Evolutionary conservation across 805 yeast species (phyloP), one percentile per base, ranked within the genome.

Genomic region (Teunomyces tritomae): DNA sequence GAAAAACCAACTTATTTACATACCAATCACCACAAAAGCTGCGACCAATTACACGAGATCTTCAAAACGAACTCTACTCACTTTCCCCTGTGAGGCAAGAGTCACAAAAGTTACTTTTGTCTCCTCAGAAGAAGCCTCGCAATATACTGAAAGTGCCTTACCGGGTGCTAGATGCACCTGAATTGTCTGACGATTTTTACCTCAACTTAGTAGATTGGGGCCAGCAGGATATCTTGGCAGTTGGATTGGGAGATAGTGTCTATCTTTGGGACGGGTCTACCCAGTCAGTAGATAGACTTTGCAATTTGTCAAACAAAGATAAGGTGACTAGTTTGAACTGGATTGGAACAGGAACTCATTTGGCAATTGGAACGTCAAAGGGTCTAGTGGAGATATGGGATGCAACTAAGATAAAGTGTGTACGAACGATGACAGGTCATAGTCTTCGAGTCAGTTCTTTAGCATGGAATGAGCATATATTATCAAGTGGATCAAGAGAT

Each of bases 371-470:
- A 1, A 89, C 97, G 1, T 78, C 80, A 48, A 74, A 82, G 29
- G 99, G 99, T 1, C 62, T 85, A 36, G 97, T 94, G 5, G 96
- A 91, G 61, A 90, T 94, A 13, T 94, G 96, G 94, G 98, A 94
- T 65, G 96, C 91, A 1, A 79, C 85, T 9, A 83, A 86, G 36
- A 77, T 80, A 46, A 85, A 87, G 65, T 85, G 96, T 57, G 82
- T 92, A 13, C 77, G 99, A 55, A 85, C 95, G 5, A 87, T 94
- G 91, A 78, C 92, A 2, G 99, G 99, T 3, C 99, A 94, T 69
- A 73, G 80, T 20, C 79, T 84, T 40, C 76, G 99, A 50, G 96
- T 87, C 0, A 83, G 95, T 16, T 84, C 97, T 3, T 73, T 94
- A 48, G 85, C 97, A 0, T 94, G 99, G 98, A 92, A 92, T 59